Evolutionary conservation across 768 basidiomycete genomes (phyloP).

Genomic region (Tephrocybe sp.): DNA sequence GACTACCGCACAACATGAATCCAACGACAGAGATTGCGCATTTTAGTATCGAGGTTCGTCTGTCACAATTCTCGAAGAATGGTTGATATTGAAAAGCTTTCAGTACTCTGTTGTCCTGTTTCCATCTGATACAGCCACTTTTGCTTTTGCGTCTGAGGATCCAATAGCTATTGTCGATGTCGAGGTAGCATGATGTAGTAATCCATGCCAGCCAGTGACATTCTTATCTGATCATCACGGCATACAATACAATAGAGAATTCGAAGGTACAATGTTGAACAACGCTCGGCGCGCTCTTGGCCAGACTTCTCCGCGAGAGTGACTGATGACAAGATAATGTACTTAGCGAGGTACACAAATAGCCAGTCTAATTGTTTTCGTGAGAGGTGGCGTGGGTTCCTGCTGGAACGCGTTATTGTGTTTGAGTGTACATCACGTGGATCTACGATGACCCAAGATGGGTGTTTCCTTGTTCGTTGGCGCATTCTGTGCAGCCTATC

Average conservation of each 20-base stretch:
- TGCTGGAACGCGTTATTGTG: constrained; percentile 12
- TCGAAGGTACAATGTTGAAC: neutral
- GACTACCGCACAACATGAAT: constrained; percentile 31
- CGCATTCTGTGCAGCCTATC: neutral
- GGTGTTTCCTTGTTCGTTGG: constrained; percentile 14
- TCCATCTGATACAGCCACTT: constrained; percentile 32
- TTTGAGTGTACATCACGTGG: constrained; percentile 12
- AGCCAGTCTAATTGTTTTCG: constrained; percentile 5
- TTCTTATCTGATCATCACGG: constrained; percentile 15
- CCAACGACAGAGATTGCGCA: constrained; percentile 36
- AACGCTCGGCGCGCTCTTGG: neutral
- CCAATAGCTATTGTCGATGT: constrained; percentile 28
- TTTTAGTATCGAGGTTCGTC: constrained; percentile 35
- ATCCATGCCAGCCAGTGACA: too few species aligned
- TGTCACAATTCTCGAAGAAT: neutral
- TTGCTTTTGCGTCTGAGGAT: constrained; percentile 22
- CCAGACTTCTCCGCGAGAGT: neutral
- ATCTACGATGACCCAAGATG: neutral
- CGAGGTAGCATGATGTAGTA: constrained; percentile 32
- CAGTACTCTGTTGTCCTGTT: constrained; percentile 39
- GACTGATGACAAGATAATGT: too few species aligned
- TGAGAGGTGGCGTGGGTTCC: neutral
- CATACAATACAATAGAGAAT: neutral
- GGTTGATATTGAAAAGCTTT: neutral
- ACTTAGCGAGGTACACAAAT: neutral